Percentiles rank a stretch among this genome's conserved stretches.
These are phyloP conservation scores for Clitopilus hobsonii DNA, from an alignment of 768 basidiomycete genomes.

Conservation along the genomic window DNA sequence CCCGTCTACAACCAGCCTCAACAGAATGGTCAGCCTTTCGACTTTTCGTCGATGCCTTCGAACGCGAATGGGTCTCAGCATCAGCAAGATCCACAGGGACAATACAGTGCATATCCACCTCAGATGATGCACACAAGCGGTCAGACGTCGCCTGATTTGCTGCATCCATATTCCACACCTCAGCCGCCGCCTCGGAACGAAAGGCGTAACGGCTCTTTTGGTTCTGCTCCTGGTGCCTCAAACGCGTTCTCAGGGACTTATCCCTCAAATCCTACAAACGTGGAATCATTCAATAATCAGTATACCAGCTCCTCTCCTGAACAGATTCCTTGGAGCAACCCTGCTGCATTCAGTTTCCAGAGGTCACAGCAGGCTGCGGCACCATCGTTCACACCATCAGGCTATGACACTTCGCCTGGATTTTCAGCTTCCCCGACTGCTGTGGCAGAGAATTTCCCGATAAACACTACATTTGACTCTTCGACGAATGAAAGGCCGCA, in stretches of 20 bases:
- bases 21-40: constrained; percentile 13
- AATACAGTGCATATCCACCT: constrained; percentile 4
- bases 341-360: constrained; percentile 5
- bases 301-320: constrained; percentile 7
- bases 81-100: not conserved
- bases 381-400: constrained; percentile 5
- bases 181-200: constrained; percentile 2
- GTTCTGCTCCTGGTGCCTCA: not conserved
- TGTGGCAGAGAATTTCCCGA: constrained; percentile 21
- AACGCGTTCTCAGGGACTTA: constrained; percentile 2
- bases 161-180: constrained; percentile 7
- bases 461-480: constrained; percentile 16
- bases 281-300: constrained; percentile 9
- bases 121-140: constrained; percentile 6
- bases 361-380: constrained; percentile 6
- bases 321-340: constrained; percentile 11
- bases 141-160: constrained; percentile 3
- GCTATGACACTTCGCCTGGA: constrained; percentile 10
- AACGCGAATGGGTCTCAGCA: not conserved
- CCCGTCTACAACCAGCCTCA: constrained; percentile 5
- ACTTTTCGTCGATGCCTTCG: constrained; percentile 9
- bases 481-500: constrained; percentile 18
- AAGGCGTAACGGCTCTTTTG: constrained; percentile 7
- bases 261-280: constrained; percentile 6
- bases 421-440: constrained; percentile 18